These are phyloP conservation scores for Asterophora parasitica DNA, from an alignment of 768 basidiomycete species.

Conservation along the genomic window DNA sequence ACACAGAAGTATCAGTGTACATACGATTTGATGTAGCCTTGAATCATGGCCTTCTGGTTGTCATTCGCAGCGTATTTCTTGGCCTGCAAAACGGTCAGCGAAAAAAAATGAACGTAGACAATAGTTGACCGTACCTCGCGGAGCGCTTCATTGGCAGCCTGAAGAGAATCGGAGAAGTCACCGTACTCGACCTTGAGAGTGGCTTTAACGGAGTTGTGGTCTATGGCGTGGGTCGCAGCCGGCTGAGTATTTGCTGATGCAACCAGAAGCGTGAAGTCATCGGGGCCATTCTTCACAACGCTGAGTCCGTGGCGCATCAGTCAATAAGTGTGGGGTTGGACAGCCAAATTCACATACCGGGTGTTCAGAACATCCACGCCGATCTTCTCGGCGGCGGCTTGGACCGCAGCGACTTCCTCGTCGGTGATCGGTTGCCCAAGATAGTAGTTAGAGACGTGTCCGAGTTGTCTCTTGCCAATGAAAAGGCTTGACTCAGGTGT, in stretches of 20 bases:
- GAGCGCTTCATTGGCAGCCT: slow-evolving; percentile 51
- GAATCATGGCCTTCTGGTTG: slow-evolving; percentile 69
- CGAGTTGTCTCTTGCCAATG: slow-evolving; percentile 75
- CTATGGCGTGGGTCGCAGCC: slow-evolving; percentile 39
- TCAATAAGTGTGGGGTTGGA: neutral
- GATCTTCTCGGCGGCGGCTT: slow-evolving; percentile 68
- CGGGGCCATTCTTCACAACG: slow-evolving; percentile 61
- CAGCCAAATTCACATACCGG: slow-evolving; percentile 39
- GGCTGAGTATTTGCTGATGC: slow-evolving; percentile 57
- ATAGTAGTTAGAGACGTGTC: slow-evolving; percentile 85
- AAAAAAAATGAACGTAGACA: neutral
- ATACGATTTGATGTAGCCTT: slow-evolving; percentile 74
- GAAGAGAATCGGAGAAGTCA: slow-evolving; percentile 60
- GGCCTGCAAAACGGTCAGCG: slow-evolving; percentile 40
- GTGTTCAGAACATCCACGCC: slow-evolving; percentile 80
- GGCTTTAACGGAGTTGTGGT: slow-evolving; percentile 35
- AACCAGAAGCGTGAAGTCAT: slow-evolving; percentile 65
- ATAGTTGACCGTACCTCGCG: slow-evolving; percentile 39
- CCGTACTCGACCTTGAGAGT: slow-evolving; percentile 69
- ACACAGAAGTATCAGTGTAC: slow-evolving; percentile 14
- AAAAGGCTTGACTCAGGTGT: slow-evolving; percentile 62
- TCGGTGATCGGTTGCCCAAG: slow-evolving; percentile 69
- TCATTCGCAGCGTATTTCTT: slow-evolving; percentile 71
- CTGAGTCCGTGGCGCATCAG: slow-evolving; percentile 30
- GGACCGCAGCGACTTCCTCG: slow-evolving; percentile 72